Conservation (phyloP, 495 filamentous ascomycete species). For the Parathielavia appendiculata region DNA sequence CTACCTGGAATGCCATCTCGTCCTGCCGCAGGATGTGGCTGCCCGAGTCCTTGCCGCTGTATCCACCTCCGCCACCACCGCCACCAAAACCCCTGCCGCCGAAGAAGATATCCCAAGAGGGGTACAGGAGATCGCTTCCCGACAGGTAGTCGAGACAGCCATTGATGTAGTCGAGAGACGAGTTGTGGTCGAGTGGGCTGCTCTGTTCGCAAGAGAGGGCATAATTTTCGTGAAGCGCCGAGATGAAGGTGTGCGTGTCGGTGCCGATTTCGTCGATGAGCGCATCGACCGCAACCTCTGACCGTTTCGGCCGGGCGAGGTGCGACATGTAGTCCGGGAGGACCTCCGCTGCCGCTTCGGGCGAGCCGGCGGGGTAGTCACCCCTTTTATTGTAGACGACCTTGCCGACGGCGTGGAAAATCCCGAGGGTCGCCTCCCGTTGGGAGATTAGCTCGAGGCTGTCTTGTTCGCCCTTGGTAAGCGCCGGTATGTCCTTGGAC, state of each 20-base stretch:
- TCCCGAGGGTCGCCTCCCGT: slow-evolving; percentile 77
- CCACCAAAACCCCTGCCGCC: slow-evolving; percentile 42
- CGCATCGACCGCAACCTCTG: slow-evolving; percentile 66
- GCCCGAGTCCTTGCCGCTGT: slow-evolving; percentile 47
- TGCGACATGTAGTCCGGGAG: slow-evolving; percentile 60
- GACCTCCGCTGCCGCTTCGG: slow-evolving; percentile 38
- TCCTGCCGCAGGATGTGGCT: slow-evolving; percentile 78
- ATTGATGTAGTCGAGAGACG: slow-evolving; percentile 60
- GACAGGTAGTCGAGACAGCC: slow-evolving; percentile 79
- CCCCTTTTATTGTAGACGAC: slow-evolving; percentile 90
- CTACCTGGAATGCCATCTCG: slow-evolving; percentile 85
- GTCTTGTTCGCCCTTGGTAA: slow-evolving; percentile 68
- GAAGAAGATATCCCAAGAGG: slow-evolving; percentile 54
- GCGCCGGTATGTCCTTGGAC: slow-evolving; percentile 46
- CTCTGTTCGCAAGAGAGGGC: slow-evolving; percentile 68
- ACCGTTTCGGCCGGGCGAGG: slow-evolving; percentile 56
- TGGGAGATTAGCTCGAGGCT: slow-evolving; percentile 71
- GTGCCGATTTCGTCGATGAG: slow-evolving; percentile 86
- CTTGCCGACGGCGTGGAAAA: slow-evolving; percentile 95
- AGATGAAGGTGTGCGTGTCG: slow-evolving; percentile 80
- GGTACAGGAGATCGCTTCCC: slow-evolving; percentile 74
- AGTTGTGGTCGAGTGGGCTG: slow-evolving; percentile 40
- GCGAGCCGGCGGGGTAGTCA: slow-evolving; percentile 31
- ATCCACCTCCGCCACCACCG: slow-evolving; percentile 30
- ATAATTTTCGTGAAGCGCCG: slow-evolving; percentile 95